phyloP scores from a whole-genome alignment of 2,329 filamentous ascomycete genomes.

The Cladosporium sp. region DNA sequence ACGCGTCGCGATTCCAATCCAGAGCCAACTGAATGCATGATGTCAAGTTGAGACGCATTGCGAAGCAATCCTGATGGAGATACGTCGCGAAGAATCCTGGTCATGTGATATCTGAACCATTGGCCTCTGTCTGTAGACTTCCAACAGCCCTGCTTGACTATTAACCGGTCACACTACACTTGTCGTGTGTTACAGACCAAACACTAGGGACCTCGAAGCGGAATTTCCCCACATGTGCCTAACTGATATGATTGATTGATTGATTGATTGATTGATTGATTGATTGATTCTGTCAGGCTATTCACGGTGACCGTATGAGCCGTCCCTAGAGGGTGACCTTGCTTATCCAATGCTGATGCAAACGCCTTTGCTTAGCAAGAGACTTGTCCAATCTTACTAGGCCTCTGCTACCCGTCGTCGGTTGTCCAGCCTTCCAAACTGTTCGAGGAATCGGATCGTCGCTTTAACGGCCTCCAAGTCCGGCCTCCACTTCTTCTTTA shows the following conservation, averaged over 20 bases:
- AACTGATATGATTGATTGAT: not conserved
- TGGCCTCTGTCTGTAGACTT: not conserved
- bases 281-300: conserved; percentile 8
- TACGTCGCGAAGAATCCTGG: not conserved
- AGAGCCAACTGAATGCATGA: not conserved
- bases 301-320: conserved; percentile 10
- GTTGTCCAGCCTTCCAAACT: conserved; percentile 1
- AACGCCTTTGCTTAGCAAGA: not conserved
- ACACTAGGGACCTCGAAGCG: not conserved
- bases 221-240: not conserved
- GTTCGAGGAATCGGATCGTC: conserved; percentile 8
- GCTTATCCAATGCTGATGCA: not conserved
- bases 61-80: not conserved
- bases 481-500: conserved; percentile 5
- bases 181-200: not conserved
- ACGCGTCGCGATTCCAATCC: not conserved
- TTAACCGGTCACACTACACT: not conserved
- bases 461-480: conserved; percentile 4
- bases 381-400: not conserved
- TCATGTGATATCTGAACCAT: not conserved
- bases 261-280: conserved; percentile 2
- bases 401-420: not conserved
- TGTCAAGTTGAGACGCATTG: not conserved
- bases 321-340: conserved; percentile 6
- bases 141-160: not conserved